These are phyloP conservation scores for Lentinus tigrinus DNA, from an alignment of 768 basidiomycete genomes.

Conservation along the genomic window DNA sequence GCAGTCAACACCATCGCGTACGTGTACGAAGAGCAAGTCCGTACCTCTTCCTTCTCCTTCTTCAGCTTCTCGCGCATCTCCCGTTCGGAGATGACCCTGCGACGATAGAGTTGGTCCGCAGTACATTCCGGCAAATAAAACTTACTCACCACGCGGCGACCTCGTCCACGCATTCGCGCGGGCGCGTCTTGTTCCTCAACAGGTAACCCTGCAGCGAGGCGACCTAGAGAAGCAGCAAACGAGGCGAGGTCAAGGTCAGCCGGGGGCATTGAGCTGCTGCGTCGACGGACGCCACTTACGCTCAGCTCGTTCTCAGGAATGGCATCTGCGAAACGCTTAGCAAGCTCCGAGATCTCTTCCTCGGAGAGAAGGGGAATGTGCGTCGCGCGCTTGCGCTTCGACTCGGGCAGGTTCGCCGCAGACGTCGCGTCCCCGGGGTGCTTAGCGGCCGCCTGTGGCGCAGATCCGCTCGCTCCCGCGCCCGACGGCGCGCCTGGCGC, in stretches of 20 bases:
- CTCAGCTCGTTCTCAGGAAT: constrained; percentile 89
- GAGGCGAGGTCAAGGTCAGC: background rate
- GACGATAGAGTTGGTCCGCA: constrained; percentile 2
- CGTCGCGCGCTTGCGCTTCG: constrained; percentile 71
- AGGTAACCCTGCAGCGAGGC: constrained; percentile 84
- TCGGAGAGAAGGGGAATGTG: constrained; percentile 74
- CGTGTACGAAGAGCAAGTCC: background rate
- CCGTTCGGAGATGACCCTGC: constrained; percentile 68
- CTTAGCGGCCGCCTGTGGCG: background rate
- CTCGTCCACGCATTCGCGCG: constrained; percentile 80
- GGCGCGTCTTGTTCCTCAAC: constrained; percentile 88
- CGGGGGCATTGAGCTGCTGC: background rate
- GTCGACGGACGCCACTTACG: constrained; percentile 43
- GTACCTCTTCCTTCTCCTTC: constrained; percentile 68
- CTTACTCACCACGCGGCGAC: constrained; percentile 62
- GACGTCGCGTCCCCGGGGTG: constrained; percentile 18
- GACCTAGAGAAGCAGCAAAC: constrained; percentile 52
- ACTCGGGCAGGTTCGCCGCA: constrained; percentile 63
- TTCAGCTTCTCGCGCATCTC: constrained; percentile 83
- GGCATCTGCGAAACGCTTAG: constrained; percentile 77
- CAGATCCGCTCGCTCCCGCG: background rate
- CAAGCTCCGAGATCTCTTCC: constrained; percentile 72
- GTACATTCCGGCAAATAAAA: background rate
- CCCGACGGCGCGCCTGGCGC: constrained; percentile 9
- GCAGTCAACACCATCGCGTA: background rate